Base-by-base conservation (phyloP, 1,284 basidiomycete genomes). In the Sporisorium scitamineum region DNA sequence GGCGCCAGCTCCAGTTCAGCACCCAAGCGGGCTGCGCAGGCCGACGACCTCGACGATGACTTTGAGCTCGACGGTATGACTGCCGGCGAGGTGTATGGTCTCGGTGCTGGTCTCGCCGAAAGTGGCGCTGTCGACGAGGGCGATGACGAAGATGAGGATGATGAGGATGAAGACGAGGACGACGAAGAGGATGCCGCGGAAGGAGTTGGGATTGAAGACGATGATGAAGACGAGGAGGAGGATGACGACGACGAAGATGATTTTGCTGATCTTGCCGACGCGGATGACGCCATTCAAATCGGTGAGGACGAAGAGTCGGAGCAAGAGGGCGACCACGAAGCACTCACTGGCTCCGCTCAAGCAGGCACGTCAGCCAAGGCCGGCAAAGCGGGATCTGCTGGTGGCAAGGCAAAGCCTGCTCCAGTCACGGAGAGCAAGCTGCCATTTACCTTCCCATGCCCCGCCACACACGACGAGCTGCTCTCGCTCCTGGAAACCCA, bases 41-140 rank as follows among this genome's bases (percentile, higher is more conserved):
- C 87, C 9, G 96, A 98, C 86, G 96, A 98, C 84, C 87, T 98
- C 47, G 95, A 95, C 16, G 95, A 97, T 82, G 95, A 97, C 86
- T 96, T 94, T 66, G 80, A 80, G 34, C 62, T 81, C 10, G 81
- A 79, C 37, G 80, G 80, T 27, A 64, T 70, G 57, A 78, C 79
- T 7, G 80, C 76, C 16, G 75, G 70, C 31, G 74, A 83, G 27
- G 78, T 70, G 6, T 83, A 83, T 42, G 81, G 81, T 42, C 75
- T 83, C 13, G 80, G 81, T 27, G 61, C 62, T 11, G 80, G 80
- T 48, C 73, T 83, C 8, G 68, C 47, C 80, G 82, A 22, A 76
- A 80, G 14, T 3, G 84, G 82, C 9, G 84, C 83, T 7, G 87
- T 86, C 14, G 87, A 87, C 11, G 83, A 84, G n/a, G 83, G 86